Percentiles rank a stretch among this genome's conserved stretches.
These are phyloP conservation scores for Lentinula edodes DNA, from an alignment of 768 basidiomycete genomes.

Conservation along the genomic window DNA sequence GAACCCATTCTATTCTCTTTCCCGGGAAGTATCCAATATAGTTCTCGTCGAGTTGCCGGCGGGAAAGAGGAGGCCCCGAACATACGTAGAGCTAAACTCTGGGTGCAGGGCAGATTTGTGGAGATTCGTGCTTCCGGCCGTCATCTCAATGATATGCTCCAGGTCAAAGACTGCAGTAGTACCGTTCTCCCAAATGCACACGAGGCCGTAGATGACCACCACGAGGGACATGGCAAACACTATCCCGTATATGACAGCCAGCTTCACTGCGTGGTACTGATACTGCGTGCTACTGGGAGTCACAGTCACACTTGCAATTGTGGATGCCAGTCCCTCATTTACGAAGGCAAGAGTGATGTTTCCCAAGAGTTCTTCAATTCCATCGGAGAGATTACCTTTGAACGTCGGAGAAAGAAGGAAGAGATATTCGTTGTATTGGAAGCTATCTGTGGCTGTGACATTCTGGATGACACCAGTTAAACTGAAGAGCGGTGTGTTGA, in stretches of 20 bases:
- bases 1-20: neutral
- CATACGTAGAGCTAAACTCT: neutral
- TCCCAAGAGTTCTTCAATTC: neutral
- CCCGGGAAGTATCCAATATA: neutral
- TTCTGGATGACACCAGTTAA: neutral
- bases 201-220: neutral
- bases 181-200: neutral
- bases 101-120: neutral
- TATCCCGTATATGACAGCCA: neutral
- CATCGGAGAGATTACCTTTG: neutral
- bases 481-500: neutral
- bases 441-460: neutral
- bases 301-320: constrained; percentile 4
- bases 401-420: neutral
- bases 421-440: neutral
- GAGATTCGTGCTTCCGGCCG: neutral
- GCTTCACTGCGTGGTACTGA: constrained; percentile 37
- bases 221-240: neutral
- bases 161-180: neutral
- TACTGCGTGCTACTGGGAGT: constrained; percentile 25
- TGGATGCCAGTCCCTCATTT: neutral
- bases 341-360: constrained; percentile 3
- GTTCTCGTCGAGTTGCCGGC: neutral
- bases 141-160: constrained; percentile 1
- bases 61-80: neutral